A percentile compares a stretch with the other conserved stretches of the same genome.
phyloP scores from a whole-genome alignment of 164 flowering plant species.

The Magnolia sinica region DNA sequence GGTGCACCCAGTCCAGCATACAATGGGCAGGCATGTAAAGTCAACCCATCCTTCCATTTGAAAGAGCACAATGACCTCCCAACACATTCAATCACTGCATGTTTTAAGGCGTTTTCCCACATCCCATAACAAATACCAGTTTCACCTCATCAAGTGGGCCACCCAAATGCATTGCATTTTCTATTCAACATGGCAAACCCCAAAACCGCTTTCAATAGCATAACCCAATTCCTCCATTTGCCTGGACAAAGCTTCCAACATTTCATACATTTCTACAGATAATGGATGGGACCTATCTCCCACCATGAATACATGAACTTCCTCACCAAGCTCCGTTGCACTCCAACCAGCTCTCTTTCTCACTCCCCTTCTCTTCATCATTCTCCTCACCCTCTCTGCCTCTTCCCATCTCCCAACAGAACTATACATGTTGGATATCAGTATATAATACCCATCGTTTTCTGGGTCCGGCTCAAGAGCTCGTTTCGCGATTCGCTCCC shows the following conservation, averaged over 20 bases:
- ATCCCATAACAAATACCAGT: not conserved
- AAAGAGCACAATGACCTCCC: not conserved
- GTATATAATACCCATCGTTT: conserved; percentile 67
- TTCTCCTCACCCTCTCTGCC: conserved; percentile 46
- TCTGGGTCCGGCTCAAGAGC: conserved; percentile 63
- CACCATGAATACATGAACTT: conserved; percentile 6
- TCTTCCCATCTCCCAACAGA: conserved; percentile 66
- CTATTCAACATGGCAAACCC: not conserved
- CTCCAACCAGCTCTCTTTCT: conserved; percentile 70
- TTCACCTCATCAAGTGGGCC: not conserved
- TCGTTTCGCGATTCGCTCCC: conserved; percentile 46
- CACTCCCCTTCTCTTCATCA: conserved; percentile 53
- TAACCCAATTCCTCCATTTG: not conserved
- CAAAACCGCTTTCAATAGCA: not conserved
- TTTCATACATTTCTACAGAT: conserved; percentile 14
- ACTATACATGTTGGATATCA: conserved; percentile 57
- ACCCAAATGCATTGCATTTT: not conserved
- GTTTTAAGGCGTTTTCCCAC: not conserved
- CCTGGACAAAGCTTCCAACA: conserved; percentile 1
- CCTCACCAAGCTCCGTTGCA: conserved; percentile 21
- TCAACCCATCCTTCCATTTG: not conserved
- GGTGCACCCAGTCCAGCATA: no score
- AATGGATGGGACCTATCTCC: conserved; percentile 39
- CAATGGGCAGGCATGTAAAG: no score
- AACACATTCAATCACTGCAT: not conserved